Percentiles rank a stretch among this genome's conserved stretches.
These are phyloP conservation scores for Paxillus involutus DNA, from an alignment of 768 basidiomycete genomes.

Conservation along the genomic window DNA sequence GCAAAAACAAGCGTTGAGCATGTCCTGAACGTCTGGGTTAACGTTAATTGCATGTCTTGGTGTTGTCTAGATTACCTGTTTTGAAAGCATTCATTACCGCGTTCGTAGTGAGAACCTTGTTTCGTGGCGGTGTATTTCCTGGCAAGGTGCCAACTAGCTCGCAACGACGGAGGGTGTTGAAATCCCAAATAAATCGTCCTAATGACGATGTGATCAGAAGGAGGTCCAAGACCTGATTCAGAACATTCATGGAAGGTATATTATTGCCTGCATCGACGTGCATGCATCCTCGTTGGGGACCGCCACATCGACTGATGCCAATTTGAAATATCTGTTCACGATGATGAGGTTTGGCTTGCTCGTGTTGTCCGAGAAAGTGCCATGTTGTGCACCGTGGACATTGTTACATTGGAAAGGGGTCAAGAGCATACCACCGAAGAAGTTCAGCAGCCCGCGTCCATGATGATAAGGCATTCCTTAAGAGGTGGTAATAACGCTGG, in stretches of 20 bases:
- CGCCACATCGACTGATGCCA: no score
- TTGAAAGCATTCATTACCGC: no score
- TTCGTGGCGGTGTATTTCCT: no score
- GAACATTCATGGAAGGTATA: no score
- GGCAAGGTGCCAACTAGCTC: conserved; percentile 74
- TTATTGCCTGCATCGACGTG: conserved; percentile 8
- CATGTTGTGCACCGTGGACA: conserved; percentile 44
- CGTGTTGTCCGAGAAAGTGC: conserved; percentile 25
- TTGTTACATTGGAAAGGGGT: conserved; percentile 36
- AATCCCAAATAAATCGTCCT: no score
- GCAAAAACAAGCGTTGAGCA: no score
- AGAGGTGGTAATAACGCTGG: not conserved
- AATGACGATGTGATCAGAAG: conserved; percentile 7
- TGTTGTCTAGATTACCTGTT: no score
- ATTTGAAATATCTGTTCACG: no score
- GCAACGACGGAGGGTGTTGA: no score
- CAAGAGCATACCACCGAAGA: conserved; percentile 49
- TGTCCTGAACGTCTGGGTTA: no score
- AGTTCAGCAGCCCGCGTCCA: conserved; percentile 52
- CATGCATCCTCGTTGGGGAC: conserved; percentile 78
- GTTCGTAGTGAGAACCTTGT: no score
- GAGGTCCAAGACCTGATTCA: not conserved
- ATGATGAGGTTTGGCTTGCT: conserved; percentile 45
- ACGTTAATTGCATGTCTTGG: no score
- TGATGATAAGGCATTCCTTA: not conserved